Evolutionary conservation across 495 filamentous ascomycete species (phyloP), one percentile per base, ranked within the genome.

Genomic region (Neurospora hispaniola): DNA sequence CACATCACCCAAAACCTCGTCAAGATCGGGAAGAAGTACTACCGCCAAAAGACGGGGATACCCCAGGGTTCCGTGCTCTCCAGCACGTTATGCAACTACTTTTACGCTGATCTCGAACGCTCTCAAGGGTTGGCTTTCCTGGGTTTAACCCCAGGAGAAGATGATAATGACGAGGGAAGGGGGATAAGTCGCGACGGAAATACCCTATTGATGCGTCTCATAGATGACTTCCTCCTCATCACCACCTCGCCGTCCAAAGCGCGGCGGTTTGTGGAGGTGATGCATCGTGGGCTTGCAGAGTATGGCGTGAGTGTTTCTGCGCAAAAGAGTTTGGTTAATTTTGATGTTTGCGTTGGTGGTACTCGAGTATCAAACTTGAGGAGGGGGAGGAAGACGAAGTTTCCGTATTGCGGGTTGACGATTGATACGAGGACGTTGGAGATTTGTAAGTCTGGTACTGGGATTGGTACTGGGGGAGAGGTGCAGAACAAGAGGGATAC

Each of bases 221-320:
- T 96, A 48, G 96, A 99, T 70, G 96, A 99, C 76, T 98, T 98
- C 75, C 81, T 98, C 20, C 88, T 98, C 62, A 90, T 99, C 76
- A 97, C 93, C 3, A 88, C 89, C 0, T 84, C 92, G 70, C 81
- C 77, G 46, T 74, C 78, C 0, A 87, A 93, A 76, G 94, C 93
- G 0, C 83, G 82, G 70, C 81, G 83, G 16, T 98, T 99, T 76
- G 80, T 97, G 35, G 81, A 88, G 66, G 85, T 89, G 43, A 97
- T 98, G 94, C 88, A 96, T 75, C 76, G 82, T 2, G 96, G 95
- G 4, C 79, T 94, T 39, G 89, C 90, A 1, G 85, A 88, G 43
- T 97, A 95, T 76, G 96, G 96, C 27, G 89, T 98, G 39, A 80
- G 81, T 3, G 91, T 98, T 42, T 94, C 92, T 75, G 81, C 88